Percentiles rank a stretch among this genome's conserved stretches.
Conservation (phyloP, 2,329 filamentous ascomycete species). For the Botryosphaeria dothidea region DNA sequence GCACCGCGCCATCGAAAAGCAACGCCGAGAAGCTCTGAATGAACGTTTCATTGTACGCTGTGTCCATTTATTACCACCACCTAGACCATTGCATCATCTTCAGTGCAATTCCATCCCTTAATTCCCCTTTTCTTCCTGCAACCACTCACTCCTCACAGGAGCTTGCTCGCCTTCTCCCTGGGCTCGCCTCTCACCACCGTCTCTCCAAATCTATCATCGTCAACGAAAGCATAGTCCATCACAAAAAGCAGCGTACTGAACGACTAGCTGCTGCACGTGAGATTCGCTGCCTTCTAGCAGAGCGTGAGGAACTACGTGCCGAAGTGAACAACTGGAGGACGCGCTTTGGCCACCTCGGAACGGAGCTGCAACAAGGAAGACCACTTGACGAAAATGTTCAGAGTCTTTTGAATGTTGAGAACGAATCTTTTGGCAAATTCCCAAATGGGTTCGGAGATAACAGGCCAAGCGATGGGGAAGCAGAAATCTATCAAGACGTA, state of each 20-base stretch:
- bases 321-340: slow-evolving; percentile 25
- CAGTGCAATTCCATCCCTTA: no score
- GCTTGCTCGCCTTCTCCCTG: slow-evolving; percentile 26
- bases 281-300: slow-evolving; percentile 22
- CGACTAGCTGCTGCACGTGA: slow-evolving; percentile 21
- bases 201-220: slow-evolving; percentile 29
- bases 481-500: background rate
- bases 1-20: slow-evolving; percentile 28
- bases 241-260: slow-evolving; percentile 21
- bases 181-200: slow-evolving; percentile 22
- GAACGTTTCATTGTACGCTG: slow-evolving; percentile 25
- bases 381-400: slow-evolving; percentile 14
- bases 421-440: slow-evolving; percentile 26
- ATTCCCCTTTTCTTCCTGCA: no score
- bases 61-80: no score
- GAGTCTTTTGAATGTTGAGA: slow-evolving; percentile 20
- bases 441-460: slow-evolving; percentile 28
- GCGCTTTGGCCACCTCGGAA: slow-evolving; percentile 2
- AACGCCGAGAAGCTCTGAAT: slow-evolving; percentile 27
- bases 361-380: slow-evolving; percentile 14
- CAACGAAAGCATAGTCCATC: slow-evolving; percentile 25
- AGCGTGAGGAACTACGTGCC: slow-evolving; percentile 24
- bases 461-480: slow-evolving; percentile 19
- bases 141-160: slow-evolving; percentile 20
- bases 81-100: no score